These are phyloP conservation scores for Dillenia suffruticosa DNA, from an alignment of 164 flowering plant species.

Conservation along the genomic window DNA sequence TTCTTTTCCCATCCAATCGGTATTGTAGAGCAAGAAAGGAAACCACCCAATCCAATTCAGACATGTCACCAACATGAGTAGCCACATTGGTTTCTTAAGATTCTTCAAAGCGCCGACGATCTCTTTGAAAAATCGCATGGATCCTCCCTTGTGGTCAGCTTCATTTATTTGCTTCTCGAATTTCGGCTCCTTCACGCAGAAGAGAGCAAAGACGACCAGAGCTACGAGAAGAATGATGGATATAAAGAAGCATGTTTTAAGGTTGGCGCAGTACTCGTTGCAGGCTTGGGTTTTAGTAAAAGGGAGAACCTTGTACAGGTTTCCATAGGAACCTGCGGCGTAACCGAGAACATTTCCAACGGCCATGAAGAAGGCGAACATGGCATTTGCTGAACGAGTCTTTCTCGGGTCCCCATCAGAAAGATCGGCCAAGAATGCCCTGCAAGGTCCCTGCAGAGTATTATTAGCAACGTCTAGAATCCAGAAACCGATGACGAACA, in stretches of 20 bases:
- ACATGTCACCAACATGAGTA: slow-evolving; percentile 57
- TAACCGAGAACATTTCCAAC: slow-evolving; percentile 76
- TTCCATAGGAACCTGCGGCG: slow-evolving; percentile 58
- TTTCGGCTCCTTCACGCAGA: slow-evolving; percentile 26
- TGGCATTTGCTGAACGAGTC: slow-evolving; percentile 43
- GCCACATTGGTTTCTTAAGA: slow-evolving; percentile 56
- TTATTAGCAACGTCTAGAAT: slow-evolving; percentile 76
- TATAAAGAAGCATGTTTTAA: slow-evolving; percentile 64
- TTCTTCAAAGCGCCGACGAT: slow-evolving; percentile 33
- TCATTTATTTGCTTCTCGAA: background rate
- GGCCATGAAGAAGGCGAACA: slow-evolving; percentile 78
- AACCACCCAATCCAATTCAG: slow-evolving; percentile 90
- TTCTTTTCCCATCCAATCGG: slow-evolving; percentile 90
- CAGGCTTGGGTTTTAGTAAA: slow-evolving; percentile 62
- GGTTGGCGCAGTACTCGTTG: slow-evolving; percentile 72
- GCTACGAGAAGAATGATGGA: slow-evolving; percentile 39
- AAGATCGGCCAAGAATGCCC: slow-evolving; percentile 64
- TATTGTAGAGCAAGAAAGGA: slow-evolving; percentile 64
- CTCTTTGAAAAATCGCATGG: slow-evolving; percentile 36
- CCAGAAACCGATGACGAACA: slow-evolving; percentile 75
- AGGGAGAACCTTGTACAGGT: slow-evolving; percentile 47
- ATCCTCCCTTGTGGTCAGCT: slow-evolving; percentile 1
- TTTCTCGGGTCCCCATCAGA: slow-evolving; percentile 24
- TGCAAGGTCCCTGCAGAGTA: slow-evolving; percentile 62
- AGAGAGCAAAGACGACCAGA: slow-evolving; percentile 38